phyloP scores from a whole-genome alignment of 306 rosid species.

The Ceratonia siliqua region DNA sequence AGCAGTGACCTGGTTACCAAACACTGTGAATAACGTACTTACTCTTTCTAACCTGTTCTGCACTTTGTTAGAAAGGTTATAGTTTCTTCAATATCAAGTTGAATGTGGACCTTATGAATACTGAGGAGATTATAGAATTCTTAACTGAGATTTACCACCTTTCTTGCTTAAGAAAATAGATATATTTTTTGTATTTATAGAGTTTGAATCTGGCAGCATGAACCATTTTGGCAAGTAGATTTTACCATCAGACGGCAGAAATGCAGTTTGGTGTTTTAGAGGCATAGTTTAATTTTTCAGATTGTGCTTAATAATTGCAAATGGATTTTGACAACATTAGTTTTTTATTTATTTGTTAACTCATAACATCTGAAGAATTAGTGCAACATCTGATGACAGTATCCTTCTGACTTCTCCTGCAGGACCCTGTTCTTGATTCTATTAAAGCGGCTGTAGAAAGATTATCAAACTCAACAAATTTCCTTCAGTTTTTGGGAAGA shows the following conservation, averaged over 20 bases:
- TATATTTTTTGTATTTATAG: background rate
- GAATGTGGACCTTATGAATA: background rate
- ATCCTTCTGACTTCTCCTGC: conserved; percentile 19
- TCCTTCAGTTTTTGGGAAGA: conserved; percentile 83
- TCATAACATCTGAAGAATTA: conserved; percentile 6
- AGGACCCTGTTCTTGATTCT: conserved; percentile 85
- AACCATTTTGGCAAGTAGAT: background rate
- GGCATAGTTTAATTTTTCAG: background rate
- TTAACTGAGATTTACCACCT: background rate
- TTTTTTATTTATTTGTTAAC: background rate
- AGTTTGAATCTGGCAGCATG: background rate
- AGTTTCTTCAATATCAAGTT: background rate
- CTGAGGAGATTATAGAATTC: background rate
- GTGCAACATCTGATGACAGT: conserved; percentile 21
- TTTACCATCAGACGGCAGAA: background rate
- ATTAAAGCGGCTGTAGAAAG: conserved; percentile 76
- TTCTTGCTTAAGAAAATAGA: background rate
- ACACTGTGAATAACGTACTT: background rate
- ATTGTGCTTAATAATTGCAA: background rate
- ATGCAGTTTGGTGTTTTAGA: conserved; percentile 7
- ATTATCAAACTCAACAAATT: conserved; percentile 79
- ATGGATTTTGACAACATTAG: background rate
- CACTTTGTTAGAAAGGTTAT: background rate
- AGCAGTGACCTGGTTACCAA: background rate
- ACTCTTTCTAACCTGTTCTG: background rate